Evolutionary conservation across 768 basidiomycete genomes (phyloP).

Genomic region (Termitomyces sp.): DNA sequence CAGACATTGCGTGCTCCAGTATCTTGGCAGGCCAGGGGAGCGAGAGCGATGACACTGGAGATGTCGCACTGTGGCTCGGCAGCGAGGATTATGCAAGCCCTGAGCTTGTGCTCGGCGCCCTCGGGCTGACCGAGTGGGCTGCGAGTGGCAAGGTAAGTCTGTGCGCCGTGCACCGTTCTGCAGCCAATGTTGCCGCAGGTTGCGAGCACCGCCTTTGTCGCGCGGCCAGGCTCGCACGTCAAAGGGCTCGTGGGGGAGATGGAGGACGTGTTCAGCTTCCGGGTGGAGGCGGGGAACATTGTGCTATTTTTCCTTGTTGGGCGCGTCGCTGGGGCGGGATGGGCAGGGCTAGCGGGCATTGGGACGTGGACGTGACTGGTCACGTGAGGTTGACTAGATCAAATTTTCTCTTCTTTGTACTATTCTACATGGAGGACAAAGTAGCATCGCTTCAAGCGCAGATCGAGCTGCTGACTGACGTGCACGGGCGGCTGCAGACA

Average conservation of each 20-base stretch:
- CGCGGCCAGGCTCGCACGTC: constrained; percentile 3
- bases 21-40: constrained; percentile 46
- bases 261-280: constrained; percentile 22
- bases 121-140: constrained; percentile 24
- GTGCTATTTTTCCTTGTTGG: constrained; percentile 36
- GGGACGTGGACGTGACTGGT: constrained; percentile 26
- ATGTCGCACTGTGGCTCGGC: constrained; percentile 50
- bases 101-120: constrained; percentile 23
- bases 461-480: constrained; percentile 40
- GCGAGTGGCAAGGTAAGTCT: constrained; percentile 10
- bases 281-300: constrained; percentile 11
- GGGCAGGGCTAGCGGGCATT: constrained; percentile 30
- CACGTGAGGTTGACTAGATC: not conserved
- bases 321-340: constrained; percentile 18
- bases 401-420: not conserved
- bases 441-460: constrained; percentile 27
- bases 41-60: constrained; percentile 53
- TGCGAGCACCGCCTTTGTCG: not conserved
- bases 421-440: constrained; percentile 12
- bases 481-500: constrained; percentile 36
- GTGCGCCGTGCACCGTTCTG: constrained; percentile 4
- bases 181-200: constrained; percentile 3
- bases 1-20: constrained; percentile 38
- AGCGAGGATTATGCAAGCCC: constrained; percentile 24
- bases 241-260: constrained; percentile 4